Percentiles rank a stretch among this genome's conserved stretches.
Evolutionary conservation across 2,329 filamentous ascomycete genomes (phyloP).

Genomic region (Mycosphaerelloides madeirae): DNA sequence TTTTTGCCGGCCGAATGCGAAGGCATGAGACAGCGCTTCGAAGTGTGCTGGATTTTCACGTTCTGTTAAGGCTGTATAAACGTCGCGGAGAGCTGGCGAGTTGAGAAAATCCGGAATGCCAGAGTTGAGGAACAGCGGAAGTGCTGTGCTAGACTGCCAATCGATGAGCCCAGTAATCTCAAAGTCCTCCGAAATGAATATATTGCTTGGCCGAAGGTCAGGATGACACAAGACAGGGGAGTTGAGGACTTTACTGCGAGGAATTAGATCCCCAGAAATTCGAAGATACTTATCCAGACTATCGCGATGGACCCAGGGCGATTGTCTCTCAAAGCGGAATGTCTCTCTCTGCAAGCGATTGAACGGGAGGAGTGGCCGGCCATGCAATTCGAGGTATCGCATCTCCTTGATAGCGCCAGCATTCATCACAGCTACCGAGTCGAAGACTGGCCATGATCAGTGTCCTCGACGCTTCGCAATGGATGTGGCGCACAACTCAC

Average conservation of each 20-base stretch:
- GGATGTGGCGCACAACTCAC: slow-evolving; percentile 23
- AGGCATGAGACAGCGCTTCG: slow-evolving; percentile 16
- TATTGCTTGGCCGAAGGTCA: slow-evolving; percentile 31
- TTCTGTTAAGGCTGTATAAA: slow-evolving; percentile 8
- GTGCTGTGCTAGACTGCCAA: slow-evolving; percentile 37
- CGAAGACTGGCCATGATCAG: slow-evolving; percentile 24
- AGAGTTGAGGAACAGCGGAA: slow-evolving; percentile 37
- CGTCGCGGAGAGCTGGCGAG: slow-evolving; percentile 3
- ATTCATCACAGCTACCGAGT: slow-evolving; percentile 24
- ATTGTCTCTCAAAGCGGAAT: slow-evolving; percentile 30
- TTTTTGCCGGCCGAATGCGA: slow-evolving; percentile 19
- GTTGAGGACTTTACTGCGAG: slow-evolving; percentile 12
- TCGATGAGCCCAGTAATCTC: slow-evolving; percentile 34
- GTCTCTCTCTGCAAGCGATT: slow-evolving; percentile 31
- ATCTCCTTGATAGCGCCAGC: slow-evolving; percentile 34
- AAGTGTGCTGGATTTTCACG: slow-evolving; percentile 14
- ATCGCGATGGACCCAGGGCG: slow-evolving; percentile 26
- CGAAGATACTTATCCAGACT: slow-evolving; percentile 30
- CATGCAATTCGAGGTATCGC: slow-evolving; percentile 27
- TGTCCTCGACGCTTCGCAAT: neutral
- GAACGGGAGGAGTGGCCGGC: slow-evolving; percentile 30
- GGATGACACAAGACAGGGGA: slow-evolving; percentile 18
- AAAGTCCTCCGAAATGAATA: slow-evolving; percentile 30
- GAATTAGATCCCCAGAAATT: slow-evolving; percentile 25
- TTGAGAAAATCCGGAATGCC: slow-evolving; percentile 39